phyloP scores from a whole-genome alignment of 2,329 filamentous ascomycete genomes.

The Nigrospora osmanthi region DNA sequence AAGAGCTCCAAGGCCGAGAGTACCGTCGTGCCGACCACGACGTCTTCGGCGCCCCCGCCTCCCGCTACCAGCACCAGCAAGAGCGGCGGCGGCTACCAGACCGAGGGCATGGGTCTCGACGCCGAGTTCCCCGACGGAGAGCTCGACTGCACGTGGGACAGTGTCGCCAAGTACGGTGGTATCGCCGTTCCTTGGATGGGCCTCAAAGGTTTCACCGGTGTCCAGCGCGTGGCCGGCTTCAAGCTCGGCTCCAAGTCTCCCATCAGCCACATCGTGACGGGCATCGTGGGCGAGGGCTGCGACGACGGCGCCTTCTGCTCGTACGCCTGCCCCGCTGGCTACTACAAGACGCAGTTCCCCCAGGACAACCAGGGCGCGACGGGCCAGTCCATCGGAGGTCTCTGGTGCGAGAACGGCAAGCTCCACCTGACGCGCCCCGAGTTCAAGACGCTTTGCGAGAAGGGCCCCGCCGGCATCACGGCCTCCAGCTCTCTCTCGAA shows the following conservation, averaged over 20 bases:
- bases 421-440: slow-evolving; percentile 67
- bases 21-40: slow-evolving; percentile 22
- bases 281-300: slow-evolving; percentile 54
- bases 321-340: slow-evolving; percentile 85
- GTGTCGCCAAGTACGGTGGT: slow-evolving; percentile 78
- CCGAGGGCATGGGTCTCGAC: slow-evolving; percentile 46
- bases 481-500: slow-evolving; percentile 67
- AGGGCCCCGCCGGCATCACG: slow-evolving; percentile 61
- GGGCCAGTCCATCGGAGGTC: slow-evolving; percentile 80
- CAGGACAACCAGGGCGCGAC: slow-evolving; percentile 61
- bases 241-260: slow-evolving; percentile 32
- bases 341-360: slow-evolving; percentile 91
- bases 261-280: slow-evolving; percentile 61
- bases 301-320: slow-evolving; percentile 68
- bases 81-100: slow-evolving; percentile 32
- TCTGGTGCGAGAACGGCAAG: slow-evolving; percentile 72
- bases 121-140: slow-evolving; percentile 68
- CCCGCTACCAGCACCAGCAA: slow-evolving; percentile 11
- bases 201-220: slow-evolving; percentile 69
- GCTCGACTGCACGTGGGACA: slow-evolving; percentile 56
- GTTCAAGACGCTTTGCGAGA: slow-evolving; percentile 66
- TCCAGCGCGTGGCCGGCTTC: slow-evolving; percentile 57
- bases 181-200: slow-evolving; percentile 60
- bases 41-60: slow-evolving; percentile 18
- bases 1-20: slow-evolving; percentile 25